Percentiles rank a stretch among this genome's conserved stretches.
phyloP scores from a whole-genome alignment of 805 yeast species.

The Yamadazyma kitorensis region DNA sequence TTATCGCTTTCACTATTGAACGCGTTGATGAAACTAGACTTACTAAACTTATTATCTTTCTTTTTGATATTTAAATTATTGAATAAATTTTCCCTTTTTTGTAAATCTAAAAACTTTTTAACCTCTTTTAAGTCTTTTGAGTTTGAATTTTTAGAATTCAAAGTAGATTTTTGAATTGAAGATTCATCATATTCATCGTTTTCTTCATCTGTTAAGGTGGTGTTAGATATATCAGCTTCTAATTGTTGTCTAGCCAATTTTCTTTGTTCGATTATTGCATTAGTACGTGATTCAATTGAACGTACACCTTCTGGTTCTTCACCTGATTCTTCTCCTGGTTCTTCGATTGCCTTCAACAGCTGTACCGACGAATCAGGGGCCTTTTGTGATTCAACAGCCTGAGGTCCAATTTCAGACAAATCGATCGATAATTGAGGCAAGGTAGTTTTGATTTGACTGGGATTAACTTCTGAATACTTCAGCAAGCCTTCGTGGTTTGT shows the following conservation, averaged over 20 bases:
- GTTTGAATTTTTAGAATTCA: too few species aligned
- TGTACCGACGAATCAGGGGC: background rate
- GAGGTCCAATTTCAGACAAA: constrained; percentile 13
- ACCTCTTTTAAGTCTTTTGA: constrained; percentile 27
- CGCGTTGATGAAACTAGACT: constrained; percentile 29
- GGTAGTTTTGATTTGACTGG: too few species aligned
- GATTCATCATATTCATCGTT: constrained; percentile 27
- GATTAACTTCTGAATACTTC: too few species aligned
- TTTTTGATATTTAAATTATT: constrained; percentile 1
- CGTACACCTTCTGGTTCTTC: constrained; percentile 1
- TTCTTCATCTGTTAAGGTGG: constrained; percentile 40
- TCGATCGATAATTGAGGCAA: constrained; percentile 34
- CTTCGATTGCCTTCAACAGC: too few species aligned
- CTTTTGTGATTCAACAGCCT: too few species aligned
- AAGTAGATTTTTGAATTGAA: constrained; percentile 14
- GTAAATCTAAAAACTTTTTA: constrained; percentile 31
- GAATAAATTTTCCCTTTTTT: constrained; percentile 27
- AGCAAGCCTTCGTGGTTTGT: too few species aligned
- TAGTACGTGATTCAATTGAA: too few species aligned
- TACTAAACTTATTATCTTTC: constrained; percentile 24
- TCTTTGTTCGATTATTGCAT: constrained; percentile 8
- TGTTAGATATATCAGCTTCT: constrained; percentile 30
- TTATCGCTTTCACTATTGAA: too few species aligned
- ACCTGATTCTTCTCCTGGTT: too few species aligned
- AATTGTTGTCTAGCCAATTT: constrained; percentile 16